Percentiles rank a stretch among this genome's conserved stretches.
These are phyloP conservation scores for Millerozyma acaciae DNA, from an alignment of 805 yeast species.

Conservation along the genomic window DNA sequence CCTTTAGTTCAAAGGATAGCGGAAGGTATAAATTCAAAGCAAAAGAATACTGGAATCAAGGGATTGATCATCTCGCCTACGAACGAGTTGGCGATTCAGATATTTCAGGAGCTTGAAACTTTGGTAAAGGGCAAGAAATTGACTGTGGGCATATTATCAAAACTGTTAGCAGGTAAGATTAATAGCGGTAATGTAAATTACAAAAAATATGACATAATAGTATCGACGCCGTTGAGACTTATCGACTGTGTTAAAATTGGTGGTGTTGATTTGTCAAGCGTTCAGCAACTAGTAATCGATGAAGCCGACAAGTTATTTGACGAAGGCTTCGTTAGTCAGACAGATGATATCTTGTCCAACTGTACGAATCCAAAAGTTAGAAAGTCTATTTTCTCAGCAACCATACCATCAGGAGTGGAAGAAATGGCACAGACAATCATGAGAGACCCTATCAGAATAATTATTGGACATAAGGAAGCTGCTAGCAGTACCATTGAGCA, in stretches of 20 bases:
- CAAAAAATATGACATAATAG: conserved; percentile 70
- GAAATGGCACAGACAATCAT: conserved; percentile 81
- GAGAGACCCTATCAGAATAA: conserved; percentile 80
- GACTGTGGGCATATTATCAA: conserved; percentile 62
- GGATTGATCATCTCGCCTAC: conserved; percentile 91
- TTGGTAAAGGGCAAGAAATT: conserved; percentile 56
- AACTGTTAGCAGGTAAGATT: conserved; percentile 66
- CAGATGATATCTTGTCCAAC: conserved; percentile 73
- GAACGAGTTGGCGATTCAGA: conserved; percentile 88
- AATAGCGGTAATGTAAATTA: conserved; percentile 55
- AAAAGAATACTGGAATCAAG: conserved; percentile 50
- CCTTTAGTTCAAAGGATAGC: conserved; percentile 65
- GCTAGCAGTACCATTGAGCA: conserved; percentile 85
- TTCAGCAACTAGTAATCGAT: conserved; percentile 81
- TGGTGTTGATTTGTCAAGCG: conserved; percentile 54
- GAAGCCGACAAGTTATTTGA: conserved; percentile 96
- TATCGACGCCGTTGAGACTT: conserved; percentile 85
- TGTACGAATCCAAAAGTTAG: conserved; percentile 51
- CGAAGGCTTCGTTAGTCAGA: conserved; percentile 80
- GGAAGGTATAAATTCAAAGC: conserved; percentile 13
- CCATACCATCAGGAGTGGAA: conserved; percentile 91
- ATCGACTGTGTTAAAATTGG: conserved; percentile 71
- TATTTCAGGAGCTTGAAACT: conserved; percentile 60
- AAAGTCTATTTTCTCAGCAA: conserved; percentile 89
- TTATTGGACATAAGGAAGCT: conserved; percentile 91